Base-by-base conservation (phyloP, 441 rosid genomes). In the Jatropha multifida region DNA sequence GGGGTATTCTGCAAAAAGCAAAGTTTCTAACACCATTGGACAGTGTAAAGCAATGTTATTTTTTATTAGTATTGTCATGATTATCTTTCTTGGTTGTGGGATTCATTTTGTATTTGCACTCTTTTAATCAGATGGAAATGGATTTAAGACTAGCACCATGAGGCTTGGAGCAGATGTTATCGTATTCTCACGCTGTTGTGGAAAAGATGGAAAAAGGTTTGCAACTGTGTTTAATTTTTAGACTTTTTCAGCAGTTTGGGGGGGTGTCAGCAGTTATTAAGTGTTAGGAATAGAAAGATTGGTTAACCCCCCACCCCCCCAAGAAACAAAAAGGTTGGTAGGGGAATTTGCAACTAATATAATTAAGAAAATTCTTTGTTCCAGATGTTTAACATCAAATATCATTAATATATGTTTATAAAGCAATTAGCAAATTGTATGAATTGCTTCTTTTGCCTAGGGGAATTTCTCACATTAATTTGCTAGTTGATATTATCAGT, bases 101-200 rank as follows among this genome's bases (percentile, higher is more conserved):
- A 44, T 26, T 17, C 11, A 73, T 44, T 52, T 71, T 74, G 37
- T 44, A 41, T 78, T 64, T 64, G 26, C 79, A 10, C 37, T 51
- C 46, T 64, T 66, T 77, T 80, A 17, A 59, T 37, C 82, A 95
- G 97, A 93, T 89, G 98, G 99, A n/a, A 93, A 96, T 85, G 98
- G 99, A 64, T 96, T 93, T 80, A 96, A 96, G 89, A 93, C 98
- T 17, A 95, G 99, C 82, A 95, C 99, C 49, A 93, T 95, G 99
- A 89, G 99, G 83, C 95, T 95, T n/a, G 99, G 99, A 40, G 99
- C 97, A 69, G 99, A 95, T 92, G 99, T 90, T 68, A 90, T 95
- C 68, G 99, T 95, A 7, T 96, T 95, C 82, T 90, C 99, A n/a
- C 89, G 96, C 42, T 90, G 88, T 81, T 23, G 49, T 63, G 97